Base-by-base conservation (phyloP, 306 rosid species). In the Lotus japonicus region DNA sequence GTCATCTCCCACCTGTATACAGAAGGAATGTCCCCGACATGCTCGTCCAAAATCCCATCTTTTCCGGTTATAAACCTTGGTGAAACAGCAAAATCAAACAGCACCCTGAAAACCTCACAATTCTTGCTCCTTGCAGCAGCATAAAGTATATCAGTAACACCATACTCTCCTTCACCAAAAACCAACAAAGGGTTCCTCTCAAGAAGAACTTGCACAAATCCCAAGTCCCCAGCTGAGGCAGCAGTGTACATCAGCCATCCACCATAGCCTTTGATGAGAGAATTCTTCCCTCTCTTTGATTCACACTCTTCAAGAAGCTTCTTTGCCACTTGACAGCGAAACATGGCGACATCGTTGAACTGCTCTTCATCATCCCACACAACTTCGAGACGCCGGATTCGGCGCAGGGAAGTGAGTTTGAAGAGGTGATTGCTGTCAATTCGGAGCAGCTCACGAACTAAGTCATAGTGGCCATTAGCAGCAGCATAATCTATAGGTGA, bases 221-320 rank as follows among this genome's bases (percentile, higher is more conserved):
- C 73, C 35, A 86, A 65, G 71, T 94, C 95, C 1, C 97, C 99
- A 1, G 99, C 96, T 5, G 99, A 94, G 17, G 99, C 97, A 28
- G 99, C 97, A 2, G 97, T 94, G 88, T 94, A 94, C 83, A 94
- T 88, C 18, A 94, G 82, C 99, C 97, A 94, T 42, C 99, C 99
- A 4, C 99, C 99, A 43, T 90, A 94, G 45, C 99, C 96, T 0
- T 79, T 68, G 59, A 94, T 88, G 41, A 94, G 87, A 0, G 99
- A 94, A 63, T 82, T 90, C 31, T 80, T 83, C 46, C 83, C 84
- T 70, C 31, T 82, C 64, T 80, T 86, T 31, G 94, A 82, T 63
- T 90, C 96, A 56, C 89, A 82, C 56, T 90, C 92, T 8, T 17
- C 45, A 33, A 88, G 86, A 31, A 94, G 92, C 79, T 85, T 88